Evolutionary conservation across 257 asterid genomes (phyloP).

Genomic region (Rauvolfia tetraphylla): DNA sequence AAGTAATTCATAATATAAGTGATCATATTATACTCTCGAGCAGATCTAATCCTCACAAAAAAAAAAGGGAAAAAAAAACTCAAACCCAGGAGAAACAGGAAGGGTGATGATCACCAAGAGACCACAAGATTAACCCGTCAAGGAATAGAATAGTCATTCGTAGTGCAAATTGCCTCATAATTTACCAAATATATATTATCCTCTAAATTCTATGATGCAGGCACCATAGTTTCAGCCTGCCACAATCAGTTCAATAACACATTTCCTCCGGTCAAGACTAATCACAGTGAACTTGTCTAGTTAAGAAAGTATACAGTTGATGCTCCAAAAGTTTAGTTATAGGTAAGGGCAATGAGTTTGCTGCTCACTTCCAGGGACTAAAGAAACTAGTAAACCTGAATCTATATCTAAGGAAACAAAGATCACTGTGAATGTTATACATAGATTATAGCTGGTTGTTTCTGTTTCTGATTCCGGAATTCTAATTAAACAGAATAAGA

Average conservation of each 20-base stretch:
- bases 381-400: constrained; percentile 7
- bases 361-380: background rate
- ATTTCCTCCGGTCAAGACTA: background rate
- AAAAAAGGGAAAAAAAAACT: too few species aligned
- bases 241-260: background rate
- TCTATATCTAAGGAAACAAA: background rate
- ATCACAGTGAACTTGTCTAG: background rate
- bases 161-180: background rate
- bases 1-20: background rate
- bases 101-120: background rate
- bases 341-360: background rate
- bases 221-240: background rate
- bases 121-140: background rate
- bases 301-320: background rate
- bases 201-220: too few species aligned
- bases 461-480: background rate
- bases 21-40: background rate
- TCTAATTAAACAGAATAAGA: background rate
- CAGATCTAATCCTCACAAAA: background rate
- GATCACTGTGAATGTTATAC: background rate
- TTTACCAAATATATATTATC: background rate
- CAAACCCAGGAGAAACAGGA: background rate
- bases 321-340: background rate
- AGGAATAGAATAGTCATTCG: background rate
- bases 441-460: background rate